Evolutionary conservation across 352 stramenopile species (phyloP).

Genomic region (Phytophthora tubulina): DNA sequence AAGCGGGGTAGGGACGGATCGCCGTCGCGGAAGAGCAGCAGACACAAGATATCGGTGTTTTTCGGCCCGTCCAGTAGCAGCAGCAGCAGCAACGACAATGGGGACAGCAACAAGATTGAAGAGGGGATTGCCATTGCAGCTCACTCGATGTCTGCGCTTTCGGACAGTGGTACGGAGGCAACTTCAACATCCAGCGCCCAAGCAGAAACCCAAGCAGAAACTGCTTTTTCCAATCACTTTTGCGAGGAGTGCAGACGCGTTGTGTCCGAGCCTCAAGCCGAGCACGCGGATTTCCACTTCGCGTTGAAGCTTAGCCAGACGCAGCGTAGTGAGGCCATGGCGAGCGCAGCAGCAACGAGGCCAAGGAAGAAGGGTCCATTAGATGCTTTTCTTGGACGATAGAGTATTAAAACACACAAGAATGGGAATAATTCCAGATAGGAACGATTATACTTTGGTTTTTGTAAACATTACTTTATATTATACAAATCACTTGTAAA

Average conservation of each 20-base stretch:
- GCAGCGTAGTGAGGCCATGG: slow-evolving; percentile 32
- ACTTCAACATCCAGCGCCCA: slow-evolving; percentile 29
- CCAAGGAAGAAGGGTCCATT: slow-evolving; percentile 52
- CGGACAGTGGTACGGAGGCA: slow-evolving; percentile 11
- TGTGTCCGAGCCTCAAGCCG: slow-evolving; percentile 44
- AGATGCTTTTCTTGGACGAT: slow-evolving; percentile 54
- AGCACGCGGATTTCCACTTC: slow-evolving; percentile 74
- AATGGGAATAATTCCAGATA: not conserved
- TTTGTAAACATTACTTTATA: not conserved
- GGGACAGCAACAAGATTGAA: not conserved
- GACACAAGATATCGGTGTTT: slow-evolving; percentile 71
- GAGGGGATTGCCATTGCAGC: not conserved
- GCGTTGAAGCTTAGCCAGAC: slow-evolving; percentile 54
- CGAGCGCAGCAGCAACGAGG: slow-evolving; percentile 5
- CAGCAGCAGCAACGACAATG: slow-evolving; percentile 9
- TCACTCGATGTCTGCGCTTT: not conserved
- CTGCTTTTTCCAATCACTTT: slow-evolving; percentile 25
- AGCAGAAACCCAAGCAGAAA: slow-evolving; percentile 7
- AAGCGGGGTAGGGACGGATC: slow-evolving; percentile 29
- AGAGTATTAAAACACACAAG: slow-evolving; percentile 11
- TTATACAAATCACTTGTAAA: slow-evolving; percentile 2
- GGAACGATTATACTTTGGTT: not conserved
- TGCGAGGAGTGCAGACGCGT: slow-evolving; percentile 51
- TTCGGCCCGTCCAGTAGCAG: slow-evolving; percentile 34
- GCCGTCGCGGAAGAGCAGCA: slow-evolving; percentile 34